Evolutionary conservation across 805 yeast species (phyloP).

Genomic region (Candida gorgasii): DNA sequence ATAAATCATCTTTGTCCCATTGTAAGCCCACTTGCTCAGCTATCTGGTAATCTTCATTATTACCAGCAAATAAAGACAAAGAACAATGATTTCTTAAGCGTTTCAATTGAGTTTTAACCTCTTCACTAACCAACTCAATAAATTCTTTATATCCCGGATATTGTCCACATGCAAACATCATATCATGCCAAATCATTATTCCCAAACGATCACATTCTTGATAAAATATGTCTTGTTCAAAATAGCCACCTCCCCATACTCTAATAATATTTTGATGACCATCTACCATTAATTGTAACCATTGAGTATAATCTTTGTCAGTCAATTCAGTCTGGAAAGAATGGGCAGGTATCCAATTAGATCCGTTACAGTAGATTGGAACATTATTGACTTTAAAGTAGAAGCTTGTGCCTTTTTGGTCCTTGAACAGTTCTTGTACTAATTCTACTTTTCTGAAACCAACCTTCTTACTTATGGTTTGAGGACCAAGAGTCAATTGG

Average conservation of each 20-base stretch:
- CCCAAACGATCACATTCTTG: constrained; percentile 46
- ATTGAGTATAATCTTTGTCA: constrained; percentile 34
- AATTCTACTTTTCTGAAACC: constrained; percentile 46
- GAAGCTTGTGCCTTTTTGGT: constrained; percentile 40
- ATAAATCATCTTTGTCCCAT: constrained; percentile 26
- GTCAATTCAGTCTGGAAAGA: constrained; percentile 35
- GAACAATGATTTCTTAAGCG: constrained; percentile 44
- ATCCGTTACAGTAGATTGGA: constrained; percentile 41
- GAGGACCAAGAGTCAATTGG: constrained; percentile 15
- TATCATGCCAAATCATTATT: constrained; percentile 55
- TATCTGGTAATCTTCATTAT: constrained; percentile 50
- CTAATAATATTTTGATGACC: constrained; percentile 49
- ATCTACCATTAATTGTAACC: constrained; percentile 34
- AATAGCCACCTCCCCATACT: constrained; percentile 54
- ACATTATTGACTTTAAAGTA: constrained; percentile 43
- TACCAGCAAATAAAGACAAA: constrained; percentile 44
- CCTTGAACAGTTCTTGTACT: constrained; percentile 29
- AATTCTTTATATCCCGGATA: constrained; percentile 47
- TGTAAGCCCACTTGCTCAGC: constrained; percentile 37
- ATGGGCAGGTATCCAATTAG: constrained; percentile 54
- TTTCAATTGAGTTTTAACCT: constrained; percentile 38
- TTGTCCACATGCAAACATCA: constrained; percentile 59
- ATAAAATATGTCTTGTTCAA: constrained; percentile 44
- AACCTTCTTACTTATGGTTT: constrained; percentile 23
- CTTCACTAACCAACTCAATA: constrained; percentile 33